A percentile compares a stretch with the other conserved stretches of the same genome.
Conservation (phyloP, 345 rosid species). For the Arabis alpina region DNA sequence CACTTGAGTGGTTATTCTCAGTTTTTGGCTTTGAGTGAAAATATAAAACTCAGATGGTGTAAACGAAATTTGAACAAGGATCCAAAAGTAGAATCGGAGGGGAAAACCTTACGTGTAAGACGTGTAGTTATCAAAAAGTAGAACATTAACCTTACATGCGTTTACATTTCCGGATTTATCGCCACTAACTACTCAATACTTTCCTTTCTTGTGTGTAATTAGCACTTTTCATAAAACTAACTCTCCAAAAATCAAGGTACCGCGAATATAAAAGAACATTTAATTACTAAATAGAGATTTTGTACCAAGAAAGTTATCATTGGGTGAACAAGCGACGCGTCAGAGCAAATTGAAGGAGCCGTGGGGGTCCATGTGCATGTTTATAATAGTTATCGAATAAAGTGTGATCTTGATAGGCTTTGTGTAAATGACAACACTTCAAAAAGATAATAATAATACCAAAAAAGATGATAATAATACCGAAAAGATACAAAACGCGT, state of each 20-base stretch:
- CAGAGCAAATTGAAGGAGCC: conserved; percentile 32
- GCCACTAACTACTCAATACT: conserved; percentile 29
- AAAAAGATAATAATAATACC: conserved; percentile 20
- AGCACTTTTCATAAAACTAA: conserved; percentile 6
- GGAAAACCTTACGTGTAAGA: conserved; percentile 10
- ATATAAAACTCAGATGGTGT: conserved; percentile 3
- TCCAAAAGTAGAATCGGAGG: conserved; percentile 27
- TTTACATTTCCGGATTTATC: conserved; percentile 34
- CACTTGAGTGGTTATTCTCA: conserved; percentile 26
- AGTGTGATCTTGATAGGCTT: conserved; percentile 33
- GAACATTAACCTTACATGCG: conserved; percentile 27
- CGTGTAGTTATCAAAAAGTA: conserved; percentile 31
- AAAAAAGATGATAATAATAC: neutral
- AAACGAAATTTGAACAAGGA: neutral
- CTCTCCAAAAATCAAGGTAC: conserved; percentile 37
- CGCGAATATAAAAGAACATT: neutral
- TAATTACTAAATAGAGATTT: conserved; percentile 5
- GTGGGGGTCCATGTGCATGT: conserved; percentile 32
- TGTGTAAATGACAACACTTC: conserved; percentile 25
- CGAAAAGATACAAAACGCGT: conserved; percentile 33
- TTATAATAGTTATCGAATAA: conserved; percentile 16
- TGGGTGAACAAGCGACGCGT: conserved; percentile 31
- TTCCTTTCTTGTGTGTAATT: conserved; percentile 9
- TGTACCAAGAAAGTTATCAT: conserved; percentile 12
- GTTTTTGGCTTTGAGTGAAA: conserved; percentile 23